These are phyloP conservation scores for Skeletonema potamos DNA, from an alignment of 108 stramenopile species.

Conservation along the genomic window DNA sequence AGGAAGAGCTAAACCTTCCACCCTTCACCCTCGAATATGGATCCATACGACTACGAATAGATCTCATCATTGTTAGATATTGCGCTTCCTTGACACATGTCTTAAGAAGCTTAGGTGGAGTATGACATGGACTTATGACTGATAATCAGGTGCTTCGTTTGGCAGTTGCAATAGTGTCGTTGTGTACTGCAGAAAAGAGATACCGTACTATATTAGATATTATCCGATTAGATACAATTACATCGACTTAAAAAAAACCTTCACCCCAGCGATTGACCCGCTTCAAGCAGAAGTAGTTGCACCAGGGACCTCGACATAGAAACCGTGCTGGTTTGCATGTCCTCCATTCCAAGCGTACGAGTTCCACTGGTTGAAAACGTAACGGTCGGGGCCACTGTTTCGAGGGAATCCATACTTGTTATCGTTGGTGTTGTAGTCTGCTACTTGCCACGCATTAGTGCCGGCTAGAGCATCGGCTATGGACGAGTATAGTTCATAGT, in stretches of 20 bases:
- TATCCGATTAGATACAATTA: neutral
- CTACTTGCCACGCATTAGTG: slow-evolving; percentile 20
- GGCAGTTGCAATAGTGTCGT: no score
- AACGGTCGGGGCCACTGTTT: slow-evolving; percentile 9
- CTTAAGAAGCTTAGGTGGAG: no score
- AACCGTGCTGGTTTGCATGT: slow-evolving; percentile 23
- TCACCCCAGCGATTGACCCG: neutral
- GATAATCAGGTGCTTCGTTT: no score
- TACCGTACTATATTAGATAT: no score
- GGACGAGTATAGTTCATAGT: slow-evolving; percentile 46
- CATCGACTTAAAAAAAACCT: neutral
- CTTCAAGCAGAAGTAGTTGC: neutral
- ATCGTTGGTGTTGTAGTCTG: slow-evolving; percentile 25
- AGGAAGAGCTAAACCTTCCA: no score
- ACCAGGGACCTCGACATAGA: slow-evolving; percentile 26
- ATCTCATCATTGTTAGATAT: no score
- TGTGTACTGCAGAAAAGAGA: no score
- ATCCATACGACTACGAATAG: no score
- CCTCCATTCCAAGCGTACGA: slow-evolving; percentile 6
- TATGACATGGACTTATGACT: no score
- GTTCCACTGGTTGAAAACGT: slow-evolving; percentile 18
- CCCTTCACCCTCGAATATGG: no score
- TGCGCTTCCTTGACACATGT: no score
- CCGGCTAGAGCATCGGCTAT: slow-evolving; percentile 34
- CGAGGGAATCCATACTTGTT: slow-evolving; percentile 30